Conservation (phyloP, 805 yeast genomes). For the Suhomyces tanzawaensis region DNA sequence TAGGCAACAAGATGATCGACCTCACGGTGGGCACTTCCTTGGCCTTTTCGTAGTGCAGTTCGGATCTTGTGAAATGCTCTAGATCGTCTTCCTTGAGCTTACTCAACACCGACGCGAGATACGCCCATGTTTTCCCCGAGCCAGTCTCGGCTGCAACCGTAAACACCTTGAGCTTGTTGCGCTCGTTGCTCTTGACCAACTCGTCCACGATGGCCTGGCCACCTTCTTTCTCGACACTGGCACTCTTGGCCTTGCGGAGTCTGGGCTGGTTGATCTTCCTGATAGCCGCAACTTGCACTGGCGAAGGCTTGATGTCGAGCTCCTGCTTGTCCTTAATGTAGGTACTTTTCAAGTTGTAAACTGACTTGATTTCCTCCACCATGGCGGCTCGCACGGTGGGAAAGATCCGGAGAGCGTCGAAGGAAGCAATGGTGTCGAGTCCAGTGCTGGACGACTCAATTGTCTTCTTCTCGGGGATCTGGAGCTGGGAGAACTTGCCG, state of each 20-base stretch:
- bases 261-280: constrained; percentile 49
- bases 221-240: constrained; percentile 22
- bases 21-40: constrained; percentile 44
- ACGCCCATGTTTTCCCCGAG: constrained; percentile 94
- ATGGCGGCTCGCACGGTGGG: constrained; percentile 66
- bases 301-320: constrained; percentile 56
- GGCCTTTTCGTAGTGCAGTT: constrained; percentile 19
- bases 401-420: constrained; percentile 63
- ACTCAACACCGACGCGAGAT: constrained; percentile 72
- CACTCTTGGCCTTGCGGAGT: constrained; percentile 19
- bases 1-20: constrained; percentile 80
- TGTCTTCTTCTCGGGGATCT: constrained; percentile 13
- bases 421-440: constrained; percentile 51
- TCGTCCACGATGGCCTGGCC: constrained; percentile 26
- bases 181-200: constrained; percentile 28
- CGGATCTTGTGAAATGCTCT: constrained; percentile 18
- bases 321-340: constrained; percentile 29
- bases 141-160: constrained; percentile 96
- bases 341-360: constrained; percentile 33
- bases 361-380: constrained; percentile 48
- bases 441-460: constrained; percentile 16
- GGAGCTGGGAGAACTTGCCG: constrained; percentile 22
- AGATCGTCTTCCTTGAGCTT: constrained; percentile 59
- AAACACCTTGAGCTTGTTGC: constrained; percentile 50
- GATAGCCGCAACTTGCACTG: constrained; percentile 79